Evolutionary conservation across 192 early-diverging fungal species (phyloP), one percentile per base, ranked within the genome.

Genomic region (Paraglomus occultum): DNA sequence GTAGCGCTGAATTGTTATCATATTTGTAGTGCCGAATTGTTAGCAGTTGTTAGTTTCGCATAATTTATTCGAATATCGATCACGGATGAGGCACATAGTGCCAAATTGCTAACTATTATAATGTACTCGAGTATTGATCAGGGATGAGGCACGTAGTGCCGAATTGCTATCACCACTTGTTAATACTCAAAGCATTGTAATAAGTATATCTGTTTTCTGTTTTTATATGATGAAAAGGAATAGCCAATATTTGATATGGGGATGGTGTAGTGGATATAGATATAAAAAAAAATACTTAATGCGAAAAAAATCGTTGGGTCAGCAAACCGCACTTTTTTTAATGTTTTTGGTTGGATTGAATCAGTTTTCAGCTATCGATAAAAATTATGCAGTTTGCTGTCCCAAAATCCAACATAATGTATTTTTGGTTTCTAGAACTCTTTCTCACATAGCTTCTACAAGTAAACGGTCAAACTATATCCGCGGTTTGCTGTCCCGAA

Each of bases 261-360:
- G 53, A 55, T 55, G 53, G 53, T 55, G 18, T 55, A 55, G 18
- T 55, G 53, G 53, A 55, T 55, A 55, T 55, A 20, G 53, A 55
- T 55, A 55, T 55, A 55, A 55, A 55, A 55, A 55, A n/a, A 55
- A 55, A 55, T n/a, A n/a, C 53, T 55, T 55, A 55, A 55, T 55
- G 53, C 53, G 53, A n/a, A n/a, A n/a, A n/a, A n/a, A n/a, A n/a
- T n/a, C n/a, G 53, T 55, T 55, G 53, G 53, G 53, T n/a, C 53
- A 55, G 53, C 53, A 55, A 55, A 55, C 18, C 23, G 18, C 53
- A 55, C 11, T 20, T n/a, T n/a, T 55, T 17, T 55, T 55, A 55
- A n/a, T 10, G 18, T 20, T 55, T 55, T 55, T 55, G 53, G 18
- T 20, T 55, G 9, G 53, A n/a, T 55, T 55, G 53, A 55, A 55